Evolutionary conservation across 345 rosid genomes (phyloP), one percentile per base, ranked within the genome.

Genomic region (Crucihimalaya himalaica): DNA sequence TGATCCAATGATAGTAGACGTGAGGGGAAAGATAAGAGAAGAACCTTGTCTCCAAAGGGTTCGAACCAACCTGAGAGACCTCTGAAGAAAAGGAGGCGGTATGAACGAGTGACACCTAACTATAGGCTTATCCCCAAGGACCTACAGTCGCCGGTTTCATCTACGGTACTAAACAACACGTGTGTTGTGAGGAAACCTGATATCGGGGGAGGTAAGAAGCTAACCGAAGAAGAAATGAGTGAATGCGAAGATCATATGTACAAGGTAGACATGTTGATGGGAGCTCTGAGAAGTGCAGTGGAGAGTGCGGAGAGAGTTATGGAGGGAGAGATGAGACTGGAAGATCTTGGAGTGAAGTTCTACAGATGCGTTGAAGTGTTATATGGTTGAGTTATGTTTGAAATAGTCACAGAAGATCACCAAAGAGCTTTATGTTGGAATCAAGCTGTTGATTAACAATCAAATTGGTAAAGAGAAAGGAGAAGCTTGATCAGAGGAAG

Each of bases 221-320:
- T n/a, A 28, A 8, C 9, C 45, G 61, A 72, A 40, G 42, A 2
- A 40, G 54, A 16, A 18, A 28, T 62, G 62, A 23, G 40, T n/a
- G 4, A 21, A 8, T 62, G 76, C 46, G 63, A 72, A 63, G 35
- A 72, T 2, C 13, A 72, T 2, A 72, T 72, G 63, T 40, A 7
- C 15, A 43, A 72, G 50, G 5, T n/a, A 28, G 45, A 62, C 5
- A 12, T 63, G 62, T 13, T 29, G 16, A 29, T 28, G 31, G n/a
- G 2, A 9, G 0, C 8, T 62, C 54, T 72, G 45, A 28, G 2
- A 28, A 28, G 3, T 50, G 62, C 45, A 28, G n/a, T 51, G 23
- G 21, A 63, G 54, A 19, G 1, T 2, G 69, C 46, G 1, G 46
- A 50, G 10, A 15, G 52, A 14, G 62, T 63, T 3, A 12, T 72